Conservation (phyloP, 768 basidiomycete species). For the Mrakia blollopis region DNA sequence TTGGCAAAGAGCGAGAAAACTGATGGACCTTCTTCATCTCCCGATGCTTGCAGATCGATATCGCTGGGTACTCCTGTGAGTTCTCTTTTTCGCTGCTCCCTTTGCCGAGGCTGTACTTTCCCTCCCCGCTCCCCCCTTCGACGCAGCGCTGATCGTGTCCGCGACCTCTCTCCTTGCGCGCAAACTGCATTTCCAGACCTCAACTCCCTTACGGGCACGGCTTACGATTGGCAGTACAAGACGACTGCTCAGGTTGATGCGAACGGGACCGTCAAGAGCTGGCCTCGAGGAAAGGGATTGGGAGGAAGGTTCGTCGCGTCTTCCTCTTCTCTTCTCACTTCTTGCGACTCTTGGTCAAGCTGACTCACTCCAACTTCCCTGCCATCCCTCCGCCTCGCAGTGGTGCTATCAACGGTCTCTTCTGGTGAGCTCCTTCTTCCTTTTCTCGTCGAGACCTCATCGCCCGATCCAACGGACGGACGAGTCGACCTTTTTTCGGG, state of each 20-base stretch:
- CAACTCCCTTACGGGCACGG: constrained; percentile 14
- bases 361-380: neutral
- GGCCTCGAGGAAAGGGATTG: constrained; percentile 56
- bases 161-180: neutral
- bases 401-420: constrained; percentile 66
- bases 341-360: neutral
- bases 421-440: constrained; percentile 43
- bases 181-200: constrained; percentile 23
- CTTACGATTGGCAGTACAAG: constrained; percentile 35
- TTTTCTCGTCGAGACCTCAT: constrained; percentile 34
- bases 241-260: constrained; percentile 34
- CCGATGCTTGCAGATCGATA: constrained; percentile 13
- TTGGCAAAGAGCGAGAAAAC: too few relatives aligned
- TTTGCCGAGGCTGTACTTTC: neutral
- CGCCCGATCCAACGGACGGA: neutral
- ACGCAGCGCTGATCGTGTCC: constrained; percentile 1
- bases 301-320: constrained; percentile 50
- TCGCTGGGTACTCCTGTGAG: constrained; percentile 28
- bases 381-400: constrained; percentile 30
- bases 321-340: neutral
- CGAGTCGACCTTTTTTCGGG: neutral
- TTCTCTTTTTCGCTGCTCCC: neutral
- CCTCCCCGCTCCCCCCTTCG: neutral
- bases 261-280: neutral
- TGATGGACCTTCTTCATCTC: neutral